These are phyloP conservation scores for Neltuma alba DNA, from an alignment of 306 rosid species.

Conservation along the genomic window DNA sequence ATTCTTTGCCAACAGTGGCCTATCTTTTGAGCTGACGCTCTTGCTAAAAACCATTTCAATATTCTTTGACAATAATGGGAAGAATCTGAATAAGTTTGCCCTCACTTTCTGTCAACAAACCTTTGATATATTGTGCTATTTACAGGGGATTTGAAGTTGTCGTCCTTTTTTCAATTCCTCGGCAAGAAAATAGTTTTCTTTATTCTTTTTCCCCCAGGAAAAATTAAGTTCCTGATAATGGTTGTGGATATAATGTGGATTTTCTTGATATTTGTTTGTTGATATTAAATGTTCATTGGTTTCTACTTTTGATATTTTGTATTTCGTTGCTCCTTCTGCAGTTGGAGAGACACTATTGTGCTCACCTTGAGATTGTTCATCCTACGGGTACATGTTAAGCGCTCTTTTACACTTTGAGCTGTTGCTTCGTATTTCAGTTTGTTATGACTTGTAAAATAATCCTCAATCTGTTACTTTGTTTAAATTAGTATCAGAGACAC, in stretches of 20 bases:
- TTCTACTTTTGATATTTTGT: slow-evolving; percentile 31
- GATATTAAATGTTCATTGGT: not conserved
- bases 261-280: not conserved
- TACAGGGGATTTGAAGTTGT: not conserved
- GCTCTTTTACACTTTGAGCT: slow-evolving; percentile 7
- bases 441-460: slow-evolving; percentile 2
- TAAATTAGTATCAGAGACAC: not conserved
- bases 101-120: slow-evolving; percentile 2
- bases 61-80: not conserved
- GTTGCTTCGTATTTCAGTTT: slow-evolving; percentile 24
- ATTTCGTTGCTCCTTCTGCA: slow-evolving; percentile 51
- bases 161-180: not conserved
- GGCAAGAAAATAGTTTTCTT: not conserved
- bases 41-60: not conserved
- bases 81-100: not conserved
- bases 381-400: slow-evolving; percentile 53
- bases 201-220: not conserved
- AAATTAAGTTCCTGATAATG: slow-evolving; percentile 2
- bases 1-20: not conserved
- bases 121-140: not conserved
- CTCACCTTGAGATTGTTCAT: slow-evolving; percentile 87
- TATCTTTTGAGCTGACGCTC: not conserved
- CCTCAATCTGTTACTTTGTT: not conserved
- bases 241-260: not conserved
- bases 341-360: slow-evolving; percentile 85